Evolutionary conservation across 108 stramenopile species (phyloP), one percentile per base, ranked within the genome.

Genomic region (Discostella pseudostelligera): DNA sequence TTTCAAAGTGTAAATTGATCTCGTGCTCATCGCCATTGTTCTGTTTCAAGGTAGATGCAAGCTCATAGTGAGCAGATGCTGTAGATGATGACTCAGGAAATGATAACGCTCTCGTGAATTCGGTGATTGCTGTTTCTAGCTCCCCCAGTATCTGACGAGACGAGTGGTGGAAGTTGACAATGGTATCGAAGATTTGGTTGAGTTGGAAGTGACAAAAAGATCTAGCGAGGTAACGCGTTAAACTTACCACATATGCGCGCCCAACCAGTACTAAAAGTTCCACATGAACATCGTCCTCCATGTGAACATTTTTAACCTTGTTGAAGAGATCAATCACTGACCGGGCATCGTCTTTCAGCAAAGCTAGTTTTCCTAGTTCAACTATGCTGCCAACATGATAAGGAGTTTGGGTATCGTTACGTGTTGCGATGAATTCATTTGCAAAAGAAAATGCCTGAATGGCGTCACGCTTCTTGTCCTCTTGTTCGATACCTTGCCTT

Each of bases 221-320:
- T n/a, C n/a, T n/a, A n/a, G n/a, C n/a, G n/a, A n/a, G n/a, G n/a
- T n/a, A n/a, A n/a, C n/a, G n/a, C n/a, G n/a, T n/a, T n/a, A n/a
- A n/a, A 44, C 59, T 43, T 65, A 65, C 56, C 9, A 47, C 40
- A 51, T 69, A 57, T 4, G 69, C 69, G 25, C 62, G 51, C 11
- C 73, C 73, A 4, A 60, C 62, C 22, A 74, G 54, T 10, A 74
- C 57, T 4, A 80, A 48, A 32, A 74, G 54, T 29, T 60, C 46
- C 25, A 70, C 74, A 46, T 70, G 69, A 44, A 53, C 56, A 37
- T 43, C 59, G 50, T 80, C 79, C n/a, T 70, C 68, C 47, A 80
- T 46, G 39, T 69, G 73, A 0, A 57, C 26, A 37, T 43, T 39
- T 55, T 74, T 65, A 6, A 62, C 79, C 59, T 70, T 69, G 26